These are phyloP conservation scores for Massospora cicadina DNA, from an alignment of 371 early-diverging fungal species.

Conservation along the genomic window DNA sequence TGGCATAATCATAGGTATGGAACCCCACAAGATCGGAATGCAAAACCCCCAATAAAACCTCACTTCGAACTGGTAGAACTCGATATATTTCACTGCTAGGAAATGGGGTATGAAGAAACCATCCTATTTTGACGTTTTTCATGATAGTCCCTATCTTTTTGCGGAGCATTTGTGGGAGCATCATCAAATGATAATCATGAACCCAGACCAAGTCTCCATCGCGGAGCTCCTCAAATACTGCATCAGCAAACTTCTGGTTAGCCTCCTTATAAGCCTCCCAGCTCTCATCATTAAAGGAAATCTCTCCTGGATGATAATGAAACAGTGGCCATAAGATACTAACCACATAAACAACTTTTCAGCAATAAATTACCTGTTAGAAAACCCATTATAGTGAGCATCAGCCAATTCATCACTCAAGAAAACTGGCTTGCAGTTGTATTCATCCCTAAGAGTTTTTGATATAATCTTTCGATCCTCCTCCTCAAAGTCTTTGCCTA, in stretches of 20 bases:
- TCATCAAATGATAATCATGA: constrained; percentile 99
- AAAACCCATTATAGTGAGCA: constrained; percentile 97
- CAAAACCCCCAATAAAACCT: constrained; percentile 83
- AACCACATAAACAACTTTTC: constrained; percentile 10
- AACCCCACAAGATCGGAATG: constrained; percentile 89
- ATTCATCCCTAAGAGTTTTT: constrained; percentile 51
- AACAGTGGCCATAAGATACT: constrained; percentile 96
- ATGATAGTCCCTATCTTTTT: constrained; percentile 21
- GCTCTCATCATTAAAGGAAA: constrained; percentile 73
- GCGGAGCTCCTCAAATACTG: constrained; percentile 53
- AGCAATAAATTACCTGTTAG: constrained; percentile 52
- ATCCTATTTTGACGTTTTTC: constrained; percentile 83
- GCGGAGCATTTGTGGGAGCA: constrained; percentile 79
- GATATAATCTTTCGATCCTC: constrained; percentile 63
- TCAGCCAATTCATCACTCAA: constrained; percentile 91
- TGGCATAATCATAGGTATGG: constrained; percentile 98
- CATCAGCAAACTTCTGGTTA: constrained; percentile 79
- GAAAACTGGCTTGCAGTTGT: constrained; percentile 92
- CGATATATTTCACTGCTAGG: constrained; percentile 78
- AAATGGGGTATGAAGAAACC: constrained; percentile 98
- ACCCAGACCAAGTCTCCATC: constrained; percentile 97
- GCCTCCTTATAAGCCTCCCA: constrained; percentile 95
- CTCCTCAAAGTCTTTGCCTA: constrained; percentile 61
- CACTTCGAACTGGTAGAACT: constrained; percentile 76
- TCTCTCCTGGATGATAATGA: constrained; percentile 96